phyloP scores from a whole-genome alignment of 1,284 basidiomycete genomes.

The Cutaneotrichosporon cavernicola region DNA sequence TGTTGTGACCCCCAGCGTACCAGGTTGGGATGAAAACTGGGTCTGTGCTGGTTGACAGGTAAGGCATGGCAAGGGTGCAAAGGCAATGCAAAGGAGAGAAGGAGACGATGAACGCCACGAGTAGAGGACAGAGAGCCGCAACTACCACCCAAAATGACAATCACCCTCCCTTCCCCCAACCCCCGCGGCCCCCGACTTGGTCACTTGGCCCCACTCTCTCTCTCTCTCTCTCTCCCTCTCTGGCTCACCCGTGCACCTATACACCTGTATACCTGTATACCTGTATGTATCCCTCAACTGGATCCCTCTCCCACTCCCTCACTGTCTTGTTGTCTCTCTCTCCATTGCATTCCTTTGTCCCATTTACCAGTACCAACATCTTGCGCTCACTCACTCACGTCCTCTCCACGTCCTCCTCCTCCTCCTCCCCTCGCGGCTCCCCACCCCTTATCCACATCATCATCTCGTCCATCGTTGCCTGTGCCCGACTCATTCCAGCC shows the following conservation, averaged over 20 bases:
- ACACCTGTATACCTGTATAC: background rate
- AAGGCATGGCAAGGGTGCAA: background rate
- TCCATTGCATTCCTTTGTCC: background rate
- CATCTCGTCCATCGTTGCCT: background rate
- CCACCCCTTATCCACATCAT: background rate
- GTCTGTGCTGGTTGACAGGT: background rate
- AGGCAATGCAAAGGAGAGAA: too few species aligned
- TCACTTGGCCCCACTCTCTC: background rate
- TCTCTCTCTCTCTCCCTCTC: background rate
- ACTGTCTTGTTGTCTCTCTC: background rate
- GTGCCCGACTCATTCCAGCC: background rate
- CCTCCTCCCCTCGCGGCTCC: background rate
- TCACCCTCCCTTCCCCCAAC: background rate
- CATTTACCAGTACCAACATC: background rate
- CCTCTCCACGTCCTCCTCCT: background rate
- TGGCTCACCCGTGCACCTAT: background rate
- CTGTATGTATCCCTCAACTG: background rate
- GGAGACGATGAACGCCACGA: too few species aligned
- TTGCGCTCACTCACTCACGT: background rate
- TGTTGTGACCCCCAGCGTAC: background rate
- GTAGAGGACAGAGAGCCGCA: background rate
- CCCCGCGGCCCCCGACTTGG: background rate
- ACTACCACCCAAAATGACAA: background rate
- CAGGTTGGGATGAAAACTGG: background rate
- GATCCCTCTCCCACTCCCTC: background rate